A percentile compares a stretch with the other conserved stretches of the same genome.
phyloP scores from a whole-genome alignment of 331 rosid species.

The Phaseolus coccineus region DNA sequence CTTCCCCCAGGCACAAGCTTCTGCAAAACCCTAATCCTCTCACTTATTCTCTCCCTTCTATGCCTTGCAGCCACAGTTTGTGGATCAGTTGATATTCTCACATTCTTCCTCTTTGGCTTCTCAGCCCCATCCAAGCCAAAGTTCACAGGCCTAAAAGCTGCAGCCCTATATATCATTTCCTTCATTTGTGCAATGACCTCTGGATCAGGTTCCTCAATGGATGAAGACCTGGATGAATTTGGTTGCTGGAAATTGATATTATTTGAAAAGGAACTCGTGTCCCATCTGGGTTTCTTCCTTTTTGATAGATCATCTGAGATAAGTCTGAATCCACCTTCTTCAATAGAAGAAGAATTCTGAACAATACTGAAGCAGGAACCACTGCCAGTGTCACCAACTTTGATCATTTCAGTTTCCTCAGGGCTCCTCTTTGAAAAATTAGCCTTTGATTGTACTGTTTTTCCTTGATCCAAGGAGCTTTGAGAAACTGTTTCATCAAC shows the following conservation, averaged over 20 bases:
- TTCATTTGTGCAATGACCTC: slow-evolving; percentile 93
- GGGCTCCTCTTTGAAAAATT: slow-evolving; percentile 49
- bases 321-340: slow-evolving; percentile 58
- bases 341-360: slow-evolving; percentile 46
- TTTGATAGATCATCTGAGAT: slow-evolving; percentile 58
- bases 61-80: slow-evolving; percentile 90
- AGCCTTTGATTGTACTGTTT: slow-evolving; percentile 23
- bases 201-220: slow-evolving; percentile 73
- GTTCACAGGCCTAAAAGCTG: slow-evolving; percentile 81
- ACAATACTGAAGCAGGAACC: slow-evolving; percentile 43
- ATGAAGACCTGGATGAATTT: slow-evolving; percentile 55
- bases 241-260: slow-evolving; percentile 83
- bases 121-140: slow-evolving; percentile 62
- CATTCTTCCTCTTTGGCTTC: slow-evolving; percentile 82
- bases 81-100: slow-evolving; percentile 73
- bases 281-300: slow-evolving; percentile 71
- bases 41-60: slow-evolving; percentile 84
- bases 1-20: slow-evolving; percentile 90
- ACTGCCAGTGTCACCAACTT: slow-evolving; percentile 16
- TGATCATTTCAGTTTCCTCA: slow-evolving; percentile 40
- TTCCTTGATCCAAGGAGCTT: slow-evolving; percentile 47
- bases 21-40: slow-evolving; percentile 84
- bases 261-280: slow-evolving; percentile 59
- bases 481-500: slow-evolving; percentile 50
- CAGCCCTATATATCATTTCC: slow-evolving; percentile 79